Percentiles rank a stretch among this genome's conserved stretches.
phyloP scores from a whole-genome alignment of 148 eudicot species.

The Diospyros lotus region DNA sequence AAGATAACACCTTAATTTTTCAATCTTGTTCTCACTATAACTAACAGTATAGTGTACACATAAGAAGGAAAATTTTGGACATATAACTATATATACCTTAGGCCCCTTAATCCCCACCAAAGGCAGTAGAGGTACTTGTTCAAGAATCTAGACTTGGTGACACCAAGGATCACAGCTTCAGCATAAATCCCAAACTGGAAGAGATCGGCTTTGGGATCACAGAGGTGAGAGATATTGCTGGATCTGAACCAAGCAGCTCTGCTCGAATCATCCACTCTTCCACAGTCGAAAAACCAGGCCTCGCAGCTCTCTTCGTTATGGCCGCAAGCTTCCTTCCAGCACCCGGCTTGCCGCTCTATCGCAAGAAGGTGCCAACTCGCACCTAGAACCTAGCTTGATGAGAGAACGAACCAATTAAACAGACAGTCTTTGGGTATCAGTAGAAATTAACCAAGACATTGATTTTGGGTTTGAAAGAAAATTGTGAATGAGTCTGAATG shows the following conservation, averaged over 20 bases:
- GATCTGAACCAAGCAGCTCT: constrained; percentile 11
- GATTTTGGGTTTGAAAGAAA: not conserved
- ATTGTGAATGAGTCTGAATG: not conserved
- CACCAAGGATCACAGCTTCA: constrained; percentile 5
- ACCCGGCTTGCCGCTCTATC: constrained; percentile 22
- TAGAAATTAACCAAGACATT: not conserved
- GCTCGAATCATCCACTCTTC: not conserved
- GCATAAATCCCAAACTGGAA: constrained; percentile 33
- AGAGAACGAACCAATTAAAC: not conserved
- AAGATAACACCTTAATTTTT: not conserved
- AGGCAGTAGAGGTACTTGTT: constrained; percentile 15
- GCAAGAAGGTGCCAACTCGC: constrained; percentile 31
- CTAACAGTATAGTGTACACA: no score
- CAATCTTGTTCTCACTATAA: no score
- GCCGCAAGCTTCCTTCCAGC: constrained; percentile 25
- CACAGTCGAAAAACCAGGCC: constrained; percentile 17
- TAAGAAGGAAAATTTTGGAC: no score
- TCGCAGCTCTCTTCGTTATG: constrained; percentile 7
- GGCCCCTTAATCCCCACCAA: constrained; percentile 21
- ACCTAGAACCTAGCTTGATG: constrained; percentile 12
- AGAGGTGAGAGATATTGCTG: constrained; percentile 19
- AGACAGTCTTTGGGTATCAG: not conserved
- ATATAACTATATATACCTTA: constrained; percentile 11
- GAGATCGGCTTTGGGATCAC: constrained; percentile 12
- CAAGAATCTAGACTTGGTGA: not conserved